Evolutionary conservation across 345 rosid species (phyloP).

Genomic region (Arabidopsis thaliana): TAIR10.1 NC_003076.8:18225001-18225500

Average conservation of each 20-base stretch:
- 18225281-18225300: slow-evolving; percentile 13
- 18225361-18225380: slow-evolving; percentile 6
- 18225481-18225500: neutral
- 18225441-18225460: neutral
- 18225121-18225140: slow-evolving; percentile 4
- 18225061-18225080: slow-evolving; percentile 9
- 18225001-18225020: neutral
- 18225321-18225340: slow-evolving; percentile 31
- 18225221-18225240: neutral
- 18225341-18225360: slow-evolving; percentile 9
- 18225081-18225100: slow-evolving; percentile 16
- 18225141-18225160: neutral
- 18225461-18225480: neutral
- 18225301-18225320: slow-evolving; percentile 31
- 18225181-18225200: neutral
- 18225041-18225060: neutral
- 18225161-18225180: neutral
- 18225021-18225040: slow-evolving; percentile 10
- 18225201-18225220: neutral
- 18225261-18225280: slow-evolving; percentile 4
- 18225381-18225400: neutral
- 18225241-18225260: neutral
- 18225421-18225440: neutral
- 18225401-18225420: neutral
- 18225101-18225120: slow-evolving; percentile 31